These are phyloP conservation scores for Kluyveromyces aestuarii DNA, from an alignment of 805 yeast genomes.

Conservation along the genomic window DNA sequence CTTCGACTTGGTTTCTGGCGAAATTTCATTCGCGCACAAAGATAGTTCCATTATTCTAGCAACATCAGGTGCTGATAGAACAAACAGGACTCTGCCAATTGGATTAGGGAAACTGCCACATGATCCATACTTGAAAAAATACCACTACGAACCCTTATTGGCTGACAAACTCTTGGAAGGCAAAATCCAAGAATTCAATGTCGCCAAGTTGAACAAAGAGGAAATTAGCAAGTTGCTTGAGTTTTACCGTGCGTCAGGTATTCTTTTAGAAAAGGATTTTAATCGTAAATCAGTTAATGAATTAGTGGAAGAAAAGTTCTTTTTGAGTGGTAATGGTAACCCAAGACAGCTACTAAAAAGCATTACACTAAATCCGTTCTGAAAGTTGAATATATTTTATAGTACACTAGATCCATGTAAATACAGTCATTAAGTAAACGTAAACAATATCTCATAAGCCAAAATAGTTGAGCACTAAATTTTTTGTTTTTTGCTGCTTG, in stretches of 20 bases:
- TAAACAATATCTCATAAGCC: neutral
- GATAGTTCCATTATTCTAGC: constrained; percentile 62
- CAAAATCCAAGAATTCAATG: constrained; percentile 31
- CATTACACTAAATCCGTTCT: constrained; percentile 12
- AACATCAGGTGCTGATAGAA: constrained; percentile 45
- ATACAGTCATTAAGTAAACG: neutral
- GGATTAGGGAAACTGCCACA: constrained; percentile 45
- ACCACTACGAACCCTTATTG: constrained; percentile 45
- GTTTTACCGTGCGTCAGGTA: constrained; percentile 33
- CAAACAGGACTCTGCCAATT: constrained; percentile 47
- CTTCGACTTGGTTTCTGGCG: constrained; percentile 46
- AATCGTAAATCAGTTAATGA: constrained; percentile 27
- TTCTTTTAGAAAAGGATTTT: constrained; percentile 30
- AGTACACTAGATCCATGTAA: constrained; percentile 1
- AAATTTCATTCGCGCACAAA: constrained; percentile 32
- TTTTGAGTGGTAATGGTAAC: constrained; percentile 58
- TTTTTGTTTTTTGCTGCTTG: constrained; percentile 1
- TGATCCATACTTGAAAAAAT: constrained; percentile 45
- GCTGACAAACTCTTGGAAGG: constrained; percentile 38
- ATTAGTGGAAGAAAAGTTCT: constrained; percentile 40
- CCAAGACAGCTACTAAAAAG: constrained; percentile 42
- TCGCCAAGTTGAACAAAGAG: constrained; percentile 35
- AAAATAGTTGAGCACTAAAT: neutral
- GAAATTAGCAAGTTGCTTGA: constrained; percentile 38
- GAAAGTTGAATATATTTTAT: neutral